Evolutionary conservation across 768 basidiomycete genomes (phyloP), one percentile per base, ranked within the genome.

Genomic region (Hygrocybe punicea): DNA sequence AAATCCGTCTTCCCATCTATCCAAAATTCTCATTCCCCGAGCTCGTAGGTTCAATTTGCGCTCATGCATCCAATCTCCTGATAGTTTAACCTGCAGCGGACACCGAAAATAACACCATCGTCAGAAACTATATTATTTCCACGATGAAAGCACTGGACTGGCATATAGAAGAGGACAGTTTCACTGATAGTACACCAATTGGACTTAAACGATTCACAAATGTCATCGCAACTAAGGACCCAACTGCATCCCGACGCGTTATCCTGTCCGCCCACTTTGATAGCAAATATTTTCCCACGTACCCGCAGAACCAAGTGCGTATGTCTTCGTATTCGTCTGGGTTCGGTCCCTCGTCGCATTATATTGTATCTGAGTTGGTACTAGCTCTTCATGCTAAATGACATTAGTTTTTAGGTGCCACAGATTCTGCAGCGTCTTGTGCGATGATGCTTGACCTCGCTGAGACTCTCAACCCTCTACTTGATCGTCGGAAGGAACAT

Each of bases 401-500:
- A 25, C 39, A 35, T 19, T 72, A 98, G 91, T 99, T 99, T 69
- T 76, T 99, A 65, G 97, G 97, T 34, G 97, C 97, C 8, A 98
- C 94, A 9, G 97, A 99, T 69, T 97, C 94, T 1, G 97, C 95
- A 6, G 93, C 92, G 34, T 86, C 97, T 2, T 98, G 95, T 62
- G 93, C 94, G 4, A 86, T 98, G 73, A 81, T 99, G 76, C 82
- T 98, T 25, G 94, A 98, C 71, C 75, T 98, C 14, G 97, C 94
- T 0, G 90, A 94, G 71, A 74, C 88, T 5, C 73, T 98, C 37
- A 83, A 90, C 58, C 84, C 84, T 0, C 73, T 95, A 39, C 71
- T 98, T 16, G 79, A 88, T 34, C 74, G 78, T 11, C 80, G 87
- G 21, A 73, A 79, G 44, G 73, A 79, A 54, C 77, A 82, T 29